These are phyloP conservation scores for Coniferiporia weirii DNA, from an alignment of 1,284 basidiomycete species.

Conservation along the genomic window DNA sequence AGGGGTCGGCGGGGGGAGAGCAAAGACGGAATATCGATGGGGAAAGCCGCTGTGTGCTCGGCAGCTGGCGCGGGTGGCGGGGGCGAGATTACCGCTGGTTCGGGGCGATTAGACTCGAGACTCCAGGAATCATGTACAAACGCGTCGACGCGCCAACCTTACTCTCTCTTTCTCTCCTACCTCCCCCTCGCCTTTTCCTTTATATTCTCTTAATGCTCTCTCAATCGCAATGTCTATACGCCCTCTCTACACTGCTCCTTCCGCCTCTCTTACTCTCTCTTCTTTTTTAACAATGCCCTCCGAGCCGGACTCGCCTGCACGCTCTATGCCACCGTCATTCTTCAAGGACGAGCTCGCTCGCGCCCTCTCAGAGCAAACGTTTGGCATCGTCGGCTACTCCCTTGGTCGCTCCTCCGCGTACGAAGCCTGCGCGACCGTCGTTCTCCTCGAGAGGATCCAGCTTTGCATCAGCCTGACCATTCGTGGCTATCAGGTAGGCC, in stretches of 20 bases:
- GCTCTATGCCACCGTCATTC: conserved; percentile 32
- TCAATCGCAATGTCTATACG: neutral
- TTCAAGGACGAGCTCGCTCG: conserved; percentile 47
- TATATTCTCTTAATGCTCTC: neutral
- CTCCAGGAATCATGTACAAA: no score
- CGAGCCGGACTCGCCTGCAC: neutral
- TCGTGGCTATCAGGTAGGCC: conserved; percentile 46
- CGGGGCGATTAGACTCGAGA: neutral
- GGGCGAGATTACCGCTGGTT: no score
- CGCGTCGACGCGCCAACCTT: neutral
- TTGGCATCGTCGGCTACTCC: conserved; percentile 47
- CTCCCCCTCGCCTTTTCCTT: neutral
- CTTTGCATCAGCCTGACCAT: conserved; percentile 45
- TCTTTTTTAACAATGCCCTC: neutral
- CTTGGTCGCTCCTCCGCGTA: conserved; percentile 31
- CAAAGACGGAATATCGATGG: no score
- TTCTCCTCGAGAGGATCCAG: conserved; percentile 47
- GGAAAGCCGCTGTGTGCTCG: no score
- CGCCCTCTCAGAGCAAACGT: conserved; percentile 54
- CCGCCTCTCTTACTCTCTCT: neutral
- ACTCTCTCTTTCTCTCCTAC: neutral
- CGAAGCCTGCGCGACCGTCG: conserved; percentile 49
- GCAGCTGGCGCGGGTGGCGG: no score
- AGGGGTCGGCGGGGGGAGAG: no score
- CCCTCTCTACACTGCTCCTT: neutral